Percentiles rank a stretch among this genome's conserved stretches.
Evolutionary conservation across 257 asterid genomes (phyloP).

Genomic region (Eustoma russellianum): DNA sequence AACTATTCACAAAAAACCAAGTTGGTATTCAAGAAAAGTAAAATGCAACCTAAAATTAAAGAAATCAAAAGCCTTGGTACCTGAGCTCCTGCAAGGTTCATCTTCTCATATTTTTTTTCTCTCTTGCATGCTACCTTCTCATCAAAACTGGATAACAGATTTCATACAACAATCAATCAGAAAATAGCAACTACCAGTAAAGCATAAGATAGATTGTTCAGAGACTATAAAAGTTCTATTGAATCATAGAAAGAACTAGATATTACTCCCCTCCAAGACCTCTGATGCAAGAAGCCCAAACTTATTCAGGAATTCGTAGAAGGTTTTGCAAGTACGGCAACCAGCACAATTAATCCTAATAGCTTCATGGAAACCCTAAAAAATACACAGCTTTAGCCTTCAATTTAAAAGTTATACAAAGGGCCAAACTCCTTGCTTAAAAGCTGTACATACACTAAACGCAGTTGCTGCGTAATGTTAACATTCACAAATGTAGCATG

Average conservation of each 20-base stretch:
- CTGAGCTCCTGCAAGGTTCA: conserved; percentile 67
- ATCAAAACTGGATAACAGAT: too few relatives aligned
- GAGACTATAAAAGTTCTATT: neutral
- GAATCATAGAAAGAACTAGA: conserved; percentile 1
- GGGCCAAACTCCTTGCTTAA: neutral
- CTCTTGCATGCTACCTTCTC: too few relatives aligned
- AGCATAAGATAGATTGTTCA: neutral
- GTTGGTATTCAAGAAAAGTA: too few relatives aligned
- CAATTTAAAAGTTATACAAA: conserved; percentile 17
- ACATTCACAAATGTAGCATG: conserved; percentile 80
- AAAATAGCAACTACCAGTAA: conserved; percentile 9
- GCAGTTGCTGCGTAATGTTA: conserved; percentile 96
- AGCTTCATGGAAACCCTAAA: too few relatives aligned
- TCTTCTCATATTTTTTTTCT: too few relatives aligned
- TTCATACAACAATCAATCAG: conserved; percentile 12
- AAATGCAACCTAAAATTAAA: conserved; percentile 1
- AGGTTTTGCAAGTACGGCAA: too few relatives aligned
- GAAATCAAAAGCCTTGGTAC: conserved; percentile 25
- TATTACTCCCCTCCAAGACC: conserved; percentile 44
- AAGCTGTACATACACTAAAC: conserved; percentile 83
- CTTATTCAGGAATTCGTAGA: conserved; percentile 72
- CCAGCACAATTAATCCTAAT: too few relatives aligned
- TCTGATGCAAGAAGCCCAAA: conserved; percentile 91
- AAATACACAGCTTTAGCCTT: too few relatives aligned
- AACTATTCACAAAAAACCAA: too few relatives aligned